These are phyloP conservation scores for Hyphodiscus hymeniophilus DNA, from an alignment of 495 filamentous ascomycete genomes.

Conservation along the genomic window DNA sequence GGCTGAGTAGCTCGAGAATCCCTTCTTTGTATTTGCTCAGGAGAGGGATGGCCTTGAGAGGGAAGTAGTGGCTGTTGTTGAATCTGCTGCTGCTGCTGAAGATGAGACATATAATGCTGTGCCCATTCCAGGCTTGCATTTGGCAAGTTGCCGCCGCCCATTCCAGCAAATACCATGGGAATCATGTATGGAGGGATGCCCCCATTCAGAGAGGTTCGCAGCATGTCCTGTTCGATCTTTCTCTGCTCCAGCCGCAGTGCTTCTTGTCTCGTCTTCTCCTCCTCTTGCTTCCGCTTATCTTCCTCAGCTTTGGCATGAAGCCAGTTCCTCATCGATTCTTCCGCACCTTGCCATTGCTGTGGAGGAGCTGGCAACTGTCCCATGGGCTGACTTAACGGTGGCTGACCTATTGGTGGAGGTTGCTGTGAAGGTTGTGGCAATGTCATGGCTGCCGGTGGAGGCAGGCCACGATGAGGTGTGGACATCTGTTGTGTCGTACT, in stretches of 20 bases:
- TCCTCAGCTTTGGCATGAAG: constrained; percentile 78
- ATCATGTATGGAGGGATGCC: constrained; percentile 82
- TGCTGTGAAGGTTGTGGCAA: constrained; percentile 37
- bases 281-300: constrained; percentile 74
- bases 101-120: constrained; percentile 56
- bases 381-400: constrained; percentile 31
- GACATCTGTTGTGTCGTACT: constrained; percentile 43
- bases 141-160: constrained; percentile 57
- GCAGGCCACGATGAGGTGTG: constrained; percentile 66
- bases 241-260: constrained; percentile 69
- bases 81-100: constrained; percentile 40
- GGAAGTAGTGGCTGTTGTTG: constrained; percentile 45
- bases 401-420: constrained; percentile 29
- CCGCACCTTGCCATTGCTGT: constrained; percentile 61
- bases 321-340: constrained; percentile 79
- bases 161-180: constrained; percentile 81
- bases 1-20: constrained; percentile 33
- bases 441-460: constrained; percentile 66
- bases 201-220: constrained; percentile 68
- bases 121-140: constrained; percentile 60
- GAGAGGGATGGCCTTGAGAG: constrained; percentile 37
- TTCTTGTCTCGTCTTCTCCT: constrained; percentile 82
- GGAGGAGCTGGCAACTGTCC: constrained; percentile 61
- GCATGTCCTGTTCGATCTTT: constrained; percentile 74
- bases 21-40: constrained; percentile 36